Evolutionary conservation across 2,329 filamentous ascomycete genomes (phyloP).

Genomic region (Mollisia scopiformis): DNA sequence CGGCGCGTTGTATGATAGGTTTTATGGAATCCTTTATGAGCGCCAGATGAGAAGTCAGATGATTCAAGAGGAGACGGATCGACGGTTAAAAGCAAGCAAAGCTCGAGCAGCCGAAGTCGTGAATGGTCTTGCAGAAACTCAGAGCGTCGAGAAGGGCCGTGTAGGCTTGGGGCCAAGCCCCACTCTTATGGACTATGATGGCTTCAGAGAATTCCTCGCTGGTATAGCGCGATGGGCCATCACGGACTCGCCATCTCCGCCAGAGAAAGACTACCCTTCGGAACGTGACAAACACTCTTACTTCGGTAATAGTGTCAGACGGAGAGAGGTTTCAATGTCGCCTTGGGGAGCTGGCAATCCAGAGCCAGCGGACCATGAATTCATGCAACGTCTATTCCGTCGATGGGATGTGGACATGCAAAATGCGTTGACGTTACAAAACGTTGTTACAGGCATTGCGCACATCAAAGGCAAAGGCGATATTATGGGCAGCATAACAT

Average conservation of each 20-base stretch:
- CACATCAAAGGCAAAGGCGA: conserved; percentile 91
- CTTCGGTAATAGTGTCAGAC: conserved; percentile 56
- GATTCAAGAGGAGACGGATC: conserved; percentile 74
- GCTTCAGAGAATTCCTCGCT: conserved; percentile 91
- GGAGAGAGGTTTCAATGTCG: conserved; percentile 34
- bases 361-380: conserved; percentile 90
- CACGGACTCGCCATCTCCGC: conserved; percentile 75
- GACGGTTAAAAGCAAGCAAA: conserved; percentile 64
- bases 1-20: conserved; percentile 88
- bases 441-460: conserved; percentile 89
- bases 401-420: conserved; percentile 84
- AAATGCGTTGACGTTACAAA: conserved; percentile 81
- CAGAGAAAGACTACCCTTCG: conserved; percentile 49
- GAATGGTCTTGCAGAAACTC: conserved; percentile 40
- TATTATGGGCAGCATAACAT: conserved; percentile 97
- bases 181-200: conserved; percentile 95
- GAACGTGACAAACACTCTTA: conserved; percentile 62
- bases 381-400: conserved; percentile 83
- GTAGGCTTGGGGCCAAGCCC: conserved; percentile 89
- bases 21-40: conserved; percentile 91
- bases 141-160: conserved; percentile 77
- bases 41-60: conserved; percentile 81
- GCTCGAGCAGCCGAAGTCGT: conserved; percentile 54
- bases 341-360: conserved; percentile 62
- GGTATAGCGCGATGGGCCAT: conserved; percentile 92